Evolutionary conservation across 1,284 basidiomycete genomes (phyloP).

Genomic region (Ceratorhiza oryzae-sativae): DNA sequence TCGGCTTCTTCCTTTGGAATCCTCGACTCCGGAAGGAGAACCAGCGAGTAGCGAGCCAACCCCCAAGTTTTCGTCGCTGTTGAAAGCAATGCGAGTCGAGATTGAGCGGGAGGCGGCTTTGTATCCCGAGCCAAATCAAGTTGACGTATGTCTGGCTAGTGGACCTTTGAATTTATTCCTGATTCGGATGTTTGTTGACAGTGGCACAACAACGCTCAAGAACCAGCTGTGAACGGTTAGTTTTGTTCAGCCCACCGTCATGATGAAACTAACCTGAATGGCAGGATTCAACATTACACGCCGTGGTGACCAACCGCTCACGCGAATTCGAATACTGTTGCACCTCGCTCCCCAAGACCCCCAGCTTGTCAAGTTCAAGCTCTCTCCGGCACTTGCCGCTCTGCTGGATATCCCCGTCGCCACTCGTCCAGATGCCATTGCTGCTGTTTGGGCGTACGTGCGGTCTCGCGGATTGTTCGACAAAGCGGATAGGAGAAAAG

Average conservation of each 20-base stretch:
- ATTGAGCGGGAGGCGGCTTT: constrained; percentile 83
- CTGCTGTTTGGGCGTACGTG: constrained; percentile 92
- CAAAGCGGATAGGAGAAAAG: constrained; percentile 82
- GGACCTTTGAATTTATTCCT: background rate
- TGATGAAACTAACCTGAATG: background rate
- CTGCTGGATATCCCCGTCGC: constrained; percentile 87
- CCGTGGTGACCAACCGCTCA: constrained; percentile 81
- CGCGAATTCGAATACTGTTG: constrained; percentile 71
- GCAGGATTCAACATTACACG: constrained; percentile 87
- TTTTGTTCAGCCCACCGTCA: background rate
- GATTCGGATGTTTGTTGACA: constrained; percentile 49
- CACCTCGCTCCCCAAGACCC: constrained; percentile 70
- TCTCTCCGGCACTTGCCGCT: constrained; percentile 77
- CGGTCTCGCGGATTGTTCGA: constrained; percentile 88
- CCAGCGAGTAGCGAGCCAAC: constrained; percentile 61
- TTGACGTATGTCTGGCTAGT: constrained; percentile 63
- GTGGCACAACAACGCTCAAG: constrained; percentile 78
- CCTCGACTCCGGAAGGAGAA: background rate
- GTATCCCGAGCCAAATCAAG: constrained; percentile 81
- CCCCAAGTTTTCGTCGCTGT: constrained; percentile 85
- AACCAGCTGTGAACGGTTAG: constrained; percentile 51
- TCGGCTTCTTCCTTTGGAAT: constrained; percentile 67
- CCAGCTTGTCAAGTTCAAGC: constrained; percentile 85
- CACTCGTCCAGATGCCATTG: constrained; percentile 81
- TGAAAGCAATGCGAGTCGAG: constrained; percentile 87